phyloP scores from a whole-genome alignment of 306 rosid genomes.

The Fagus sylvatica region DNA sequence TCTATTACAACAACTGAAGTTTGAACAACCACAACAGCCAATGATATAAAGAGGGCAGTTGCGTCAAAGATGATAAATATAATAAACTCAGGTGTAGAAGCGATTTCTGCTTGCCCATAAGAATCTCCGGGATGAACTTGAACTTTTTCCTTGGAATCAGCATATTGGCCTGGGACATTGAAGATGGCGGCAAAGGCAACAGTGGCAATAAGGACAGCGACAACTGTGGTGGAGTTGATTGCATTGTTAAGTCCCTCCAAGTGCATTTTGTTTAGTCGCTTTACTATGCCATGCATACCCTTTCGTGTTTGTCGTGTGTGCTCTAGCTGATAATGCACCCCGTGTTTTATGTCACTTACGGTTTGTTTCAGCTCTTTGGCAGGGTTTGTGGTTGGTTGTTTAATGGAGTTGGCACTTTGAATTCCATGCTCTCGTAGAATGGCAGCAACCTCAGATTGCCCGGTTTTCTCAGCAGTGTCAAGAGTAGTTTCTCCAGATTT shows the following conservation, averaged over 20 bases:
- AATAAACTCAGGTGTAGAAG: conserved; percentile 38
- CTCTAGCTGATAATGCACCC: conserved; percentile 81
- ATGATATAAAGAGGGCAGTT: conserved; percentile 72
- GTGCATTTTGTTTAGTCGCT: conserved; percentile 71
- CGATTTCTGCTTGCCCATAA: conserved; percentile 61
- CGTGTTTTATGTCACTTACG: conserved; percentile 71
- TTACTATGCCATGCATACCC: conserved; percentile 64
- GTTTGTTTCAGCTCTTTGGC: conserved; percentile 67
- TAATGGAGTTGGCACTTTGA: conserved; percentile 58
- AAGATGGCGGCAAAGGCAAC: conserved; percentile 87
- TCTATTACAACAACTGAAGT: conserved; percentile 72
- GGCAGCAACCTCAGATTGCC: conserved; percentile 37
- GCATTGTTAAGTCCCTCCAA: conserved; percentile 83
- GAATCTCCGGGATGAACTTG: conserved; percentile 34
- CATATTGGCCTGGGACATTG: conserved; percentile 67
- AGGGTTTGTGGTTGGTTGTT: conserved; percentile 36
- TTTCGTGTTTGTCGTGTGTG: conserved; percentile 65
- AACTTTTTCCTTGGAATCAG: neutral
- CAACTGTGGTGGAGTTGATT: conserved; percentile 69
- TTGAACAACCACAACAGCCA: conserved; percentile 86
- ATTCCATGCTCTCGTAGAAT: conserved; percentile 52
- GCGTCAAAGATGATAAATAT: conserved; percentile 71
- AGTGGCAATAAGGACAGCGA: conserved; percentile 80
- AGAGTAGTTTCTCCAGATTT: conserved; percentile 70
- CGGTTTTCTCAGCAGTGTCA: conserved; percentile 63